phyloP scores from a whole-genome alignment of 768 basidiomycete species.

The Tubosaeta brunneosetosa region DNA sequence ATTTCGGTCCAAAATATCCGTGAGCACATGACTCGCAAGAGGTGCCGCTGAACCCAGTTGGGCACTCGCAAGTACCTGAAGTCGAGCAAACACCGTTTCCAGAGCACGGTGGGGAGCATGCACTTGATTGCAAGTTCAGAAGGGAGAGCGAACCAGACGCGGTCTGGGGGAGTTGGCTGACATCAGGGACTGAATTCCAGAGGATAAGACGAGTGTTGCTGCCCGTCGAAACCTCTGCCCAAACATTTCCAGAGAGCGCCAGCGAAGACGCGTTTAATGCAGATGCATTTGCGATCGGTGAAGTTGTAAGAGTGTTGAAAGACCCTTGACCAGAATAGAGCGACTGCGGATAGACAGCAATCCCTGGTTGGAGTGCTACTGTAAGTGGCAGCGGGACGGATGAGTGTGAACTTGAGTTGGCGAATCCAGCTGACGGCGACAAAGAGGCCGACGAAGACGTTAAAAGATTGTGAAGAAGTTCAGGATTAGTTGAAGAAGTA shows the following conservation, averaged over 20 bases:
- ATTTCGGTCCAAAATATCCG: slow-evolving; percentile 73
- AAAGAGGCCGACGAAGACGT: slow-evolving; percentile 61
- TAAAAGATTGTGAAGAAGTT: slow-evolving; percentile 63
- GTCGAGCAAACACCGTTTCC: slow-evolving; percentile 67
- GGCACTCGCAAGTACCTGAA: slow-evolving; percentile 67
- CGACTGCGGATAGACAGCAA: slow-evolving; percentile 58
- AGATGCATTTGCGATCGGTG: slow-evolving; percentile 42
- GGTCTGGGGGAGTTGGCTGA: slow-evolving; percentile 58
- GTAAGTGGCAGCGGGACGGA: slow-evolving; percentile 60
- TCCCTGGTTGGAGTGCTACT: slow-evolving; percentile 60
- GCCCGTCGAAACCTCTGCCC: slow-evolving; percentile 59
- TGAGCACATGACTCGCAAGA: slow-evolving; percentile 74
- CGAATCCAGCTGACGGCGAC: slow-evolving; percentile 59
- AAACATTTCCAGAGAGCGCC: slow-evolving; percentile 63
- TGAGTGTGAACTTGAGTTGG: slow-evolving; percentile 43
- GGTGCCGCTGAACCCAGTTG: slow-evolving; percentile 67
- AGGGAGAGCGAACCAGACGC: slow-evolving; percentile 50
- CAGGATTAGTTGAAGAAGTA: slow-evolving; percentile 62
- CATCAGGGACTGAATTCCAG: slow-evolving; percentile 77
- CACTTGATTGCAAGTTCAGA: slow-evolving; percentile 65
- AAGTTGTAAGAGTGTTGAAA: slow-evolving; percentile 54
- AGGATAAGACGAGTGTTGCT: slow-evolving; percentile 58
- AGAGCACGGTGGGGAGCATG: slow-evolving; percentile 74
- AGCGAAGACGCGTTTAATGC: slow-evolving; percentile 56
- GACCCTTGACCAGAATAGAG: slow-evolving; percentile 63